These are phyloP conservation scores for Nothophytophthora sp. DNA, from an alignment of 352 stramenopile genomes.

Conservation along the genomic window DNA sequence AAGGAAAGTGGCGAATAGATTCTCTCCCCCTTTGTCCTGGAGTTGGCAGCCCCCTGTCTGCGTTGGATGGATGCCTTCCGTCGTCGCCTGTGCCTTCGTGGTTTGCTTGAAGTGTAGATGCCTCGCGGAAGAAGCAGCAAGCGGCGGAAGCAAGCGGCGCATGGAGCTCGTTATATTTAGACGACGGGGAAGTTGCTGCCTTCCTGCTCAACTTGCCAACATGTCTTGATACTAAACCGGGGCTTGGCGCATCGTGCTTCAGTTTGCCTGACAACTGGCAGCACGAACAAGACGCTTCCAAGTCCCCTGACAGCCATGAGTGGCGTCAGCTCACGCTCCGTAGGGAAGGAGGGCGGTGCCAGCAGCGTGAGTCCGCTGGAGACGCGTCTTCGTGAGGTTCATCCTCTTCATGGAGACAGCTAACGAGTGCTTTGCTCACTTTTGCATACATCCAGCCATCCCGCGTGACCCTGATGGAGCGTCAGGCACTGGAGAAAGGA, in stretches of 20 bases:
- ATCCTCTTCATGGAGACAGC: too few relatives aligned
- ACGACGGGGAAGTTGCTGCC: constrained; percentile 3
- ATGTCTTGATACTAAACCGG: too few relatives aligned
- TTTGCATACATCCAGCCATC: constrained; percentile 36
- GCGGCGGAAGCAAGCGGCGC: too few relatives aligned
- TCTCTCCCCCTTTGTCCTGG: constrained; percentile 14
- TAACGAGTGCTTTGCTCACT: background rate
- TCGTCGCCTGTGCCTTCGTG: too few relatives aligned
- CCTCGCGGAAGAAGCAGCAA: too few relatives aligned
- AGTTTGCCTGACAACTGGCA: constrained; percentile 39
- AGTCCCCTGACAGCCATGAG: constrained; percentile 48
- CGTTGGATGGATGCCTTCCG: too few relatives aligned
- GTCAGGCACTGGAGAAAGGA: constrained; percentile 64
- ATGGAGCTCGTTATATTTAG: constrained; percentile 43
- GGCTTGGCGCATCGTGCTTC: background rate
- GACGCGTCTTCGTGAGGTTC: background rate
- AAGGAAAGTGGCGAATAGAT: constrained; percentile 38
- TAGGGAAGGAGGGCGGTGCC: constrained; percentile 33
- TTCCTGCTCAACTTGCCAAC: background rate
- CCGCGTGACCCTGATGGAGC: constrained; percentile 71
- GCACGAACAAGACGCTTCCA: background rate
- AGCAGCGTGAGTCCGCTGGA: constrained; percentile 28
- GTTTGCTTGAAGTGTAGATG: too few relatives aligned
- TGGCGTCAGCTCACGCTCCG: constrained; percentile 48
- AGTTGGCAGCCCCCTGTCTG: constrained; percentile 3